Evolutionary conservation across 768 basidiomycete genomes (phyloP), one percentile per base, ranked within the genome.

Genomic region (Termitomyces sp.): DNA sequence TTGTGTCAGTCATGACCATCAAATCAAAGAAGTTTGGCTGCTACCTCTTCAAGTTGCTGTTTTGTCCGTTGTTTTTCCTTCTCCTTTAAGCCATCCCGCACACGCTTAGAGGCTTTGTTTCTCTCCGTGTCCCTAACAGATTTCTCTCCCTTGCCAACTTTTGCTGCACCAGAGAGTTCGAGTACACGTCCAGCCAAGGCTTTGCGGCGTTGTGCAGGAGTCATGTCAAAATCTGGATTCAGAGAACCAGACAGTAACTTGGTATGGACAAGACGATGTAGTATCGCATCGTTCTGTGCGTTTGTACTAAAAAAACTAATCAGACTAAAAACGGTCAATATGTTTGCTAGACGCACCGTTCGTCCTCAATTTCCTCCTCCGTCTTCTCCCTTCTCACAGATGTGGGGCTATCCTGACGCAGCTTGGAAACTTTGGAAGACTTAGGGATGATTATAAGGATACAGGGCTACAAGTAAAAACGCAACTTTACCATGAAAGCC

Each of bases 241-340:
- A 86, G 68, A 5, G 88, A 89, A 10, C 88, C 89, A 9, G 91
- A 88, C 6, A 94, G 73, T 5, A 94, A 71, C 58, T 86, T 79
- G 0, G 91, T 92, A 65, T 94, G 91, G 15, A 94, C 79, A 5
- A 94, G 74, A 49, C 82, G 85, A 66, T 92, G 89, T 13, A 94
- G 78, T 23, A 88, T 68, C 0, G 84, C 85, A 64, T 94, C 91
- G 50, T 94, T 93, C 59, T 88, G 84, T 10, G 75, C 70, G 66
- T 90, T 89, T 18, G 86, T 81, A 46, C 92, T 94, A 63, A 13
- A n/a, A 46, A 35, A 31, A 10, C 49, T 56, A 38, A 31, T 40
- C 20, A 39, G 27, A 13, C 9, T 16, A 16, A 20, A 12, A 27
- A 18, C n/a, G 2, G 1, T 13, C 22, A 5, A 20, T 11, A 16